Evolutionary conservation across 768 basidiomycete species (phyloP).

Genomic region (Collybiopsis luxurians): DNA sequence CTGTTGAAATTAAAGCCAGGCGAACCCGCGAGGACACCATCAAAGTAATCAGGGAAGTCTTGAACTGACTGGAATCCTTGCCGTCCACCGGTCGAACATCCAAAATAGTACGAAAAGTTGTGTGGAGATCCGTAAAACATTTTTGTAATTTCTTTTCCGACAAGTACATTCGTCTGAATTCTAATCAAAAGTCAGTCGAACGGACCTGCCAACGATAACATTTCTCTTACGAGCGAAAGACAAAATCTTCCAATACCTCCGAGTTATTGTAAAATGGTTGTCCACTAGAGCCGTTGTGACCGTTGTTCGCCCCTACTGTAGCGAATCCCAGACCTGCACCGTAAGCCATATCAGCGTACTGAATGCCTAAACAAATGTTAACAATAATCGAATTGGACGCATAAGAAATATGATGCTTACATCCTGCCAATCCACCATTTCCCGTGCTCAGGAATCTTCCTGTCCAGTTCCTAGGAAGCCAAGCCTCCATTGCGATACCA

Average conservation of each 20-base stretch:
- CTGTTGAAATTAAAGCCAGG: slow-evolving; percentile 10
- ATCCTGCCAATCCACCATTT: slow-evolving; percentile 9
- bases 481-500: slow-evolving; percentile 9
- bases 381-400: not conserved
- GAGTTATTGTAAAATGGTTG: not conserved
- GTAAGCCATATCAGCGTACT: not conserved
- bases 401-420: not conserved
- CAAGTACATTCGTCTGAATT: slow-evolving; percentile 4
- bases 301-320: not conserved
- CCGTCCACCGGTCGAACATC: slow-evolving; percentile 20
- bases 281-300: not conserved
- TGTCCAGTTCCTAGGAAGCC: slow-evolving; percentile 12
- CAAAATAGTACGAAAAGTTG: slow-evolving; percentile 19
- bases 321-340: not conserved
- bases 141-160: slow-evolving; percentile 16
- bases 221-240: not conserved
- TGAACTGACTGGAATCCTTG: slow-evolving; percentile 17
- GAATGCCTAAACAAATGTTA: not conserved
- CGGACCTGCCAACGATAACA: too few species aligned
- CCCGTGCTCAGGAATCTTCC: slow-evolving; percentile 9
- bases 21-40: slow-evolving; percentile 19
- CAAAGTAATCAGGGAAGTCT: slow-evolving; percentile 20
- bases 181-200: too few species aligned
- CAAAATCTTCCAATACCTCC: not conserved
- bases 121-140: slow-evolving; percentile 15